Conservation (phyloP, 1,139 yeast species). For the Debaryomyces subglobosus region DNA sequence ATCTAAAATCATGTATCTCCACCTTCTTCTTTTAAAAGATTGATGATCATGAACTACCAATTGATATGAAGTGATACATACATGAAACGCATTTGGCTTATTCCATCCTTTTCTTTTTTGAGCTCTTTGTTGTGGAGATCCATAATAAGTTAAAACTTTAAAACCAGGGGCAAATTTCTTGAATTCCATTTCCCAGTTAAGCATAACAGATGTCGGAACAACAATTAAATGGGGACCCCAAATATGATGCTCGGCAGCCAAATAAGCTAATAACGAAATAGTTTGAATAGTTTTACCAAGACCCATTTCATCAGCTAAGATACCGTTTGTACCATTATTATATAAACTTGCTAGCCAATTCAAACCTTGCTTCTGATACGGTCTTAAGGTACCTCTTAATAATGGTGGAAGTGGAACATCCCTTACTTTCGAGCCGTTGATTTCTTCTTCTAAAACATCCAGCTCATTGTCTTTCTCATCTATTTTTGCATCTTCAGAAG, state of each 20-base stretch:
- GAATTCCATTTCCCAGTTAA: slow-evolving; percentile 99
- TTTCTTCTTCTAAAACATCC: slow-evolving; percentile 33
- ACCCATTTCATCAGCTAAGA: slow-evolving; percentile 99
- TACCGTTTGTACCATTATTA: slow-evolving; percentile 92
- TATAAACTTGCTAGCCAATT: slow-evolving; percentile 97
- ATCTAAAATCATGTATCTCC: slow-evolving; percentile 97
- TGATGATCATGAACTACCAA: slow-evolving; percentile 95
- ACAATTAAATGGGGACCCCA: slow-evolving; percentile 99
- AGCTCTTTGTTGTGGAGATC: slow-evolving; percentile 96
- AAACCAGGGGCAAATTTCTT: slow-evolving; percentile 98
- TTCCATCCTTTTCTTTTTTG: slow-evolving; percentile 98
- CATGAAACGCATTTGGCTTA: slow-evolving; percentile 93
- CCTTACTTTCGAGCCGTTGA: slow-evolving; percentile 55
- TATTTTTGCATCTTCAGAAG: slow-evolving; percentile 14
- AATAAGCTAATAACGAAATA: slow-evolving; percentile 78
- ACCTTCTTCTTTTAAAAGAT: slow-evolving; percentile 85
- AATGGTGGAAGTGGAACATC: slow-evolving; percentile 73
- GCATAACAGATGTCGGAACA: slow-evolving; percentile 98
- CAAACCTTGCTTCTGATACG: slow-evolving; percentile 92
- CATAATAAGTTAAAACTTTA: slow-evolving; percentile 93
- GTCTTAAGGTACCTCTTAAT: slow-evolving; percentile 82
- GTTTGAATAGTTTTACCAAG: slow-evolving; percentile 97
- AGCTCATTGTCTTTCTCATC: slow-evolving; percentile 18
- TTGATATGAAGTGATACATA: slow-evolving; percentile 95
- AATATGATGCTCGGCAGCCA: slow-evolving; percentile 89